Evolutionary conservation across 2,329 filamentous ascomycete genomes (phyloP).

Genomic region (Stachybotrys chlorohalonatus): DNA sequence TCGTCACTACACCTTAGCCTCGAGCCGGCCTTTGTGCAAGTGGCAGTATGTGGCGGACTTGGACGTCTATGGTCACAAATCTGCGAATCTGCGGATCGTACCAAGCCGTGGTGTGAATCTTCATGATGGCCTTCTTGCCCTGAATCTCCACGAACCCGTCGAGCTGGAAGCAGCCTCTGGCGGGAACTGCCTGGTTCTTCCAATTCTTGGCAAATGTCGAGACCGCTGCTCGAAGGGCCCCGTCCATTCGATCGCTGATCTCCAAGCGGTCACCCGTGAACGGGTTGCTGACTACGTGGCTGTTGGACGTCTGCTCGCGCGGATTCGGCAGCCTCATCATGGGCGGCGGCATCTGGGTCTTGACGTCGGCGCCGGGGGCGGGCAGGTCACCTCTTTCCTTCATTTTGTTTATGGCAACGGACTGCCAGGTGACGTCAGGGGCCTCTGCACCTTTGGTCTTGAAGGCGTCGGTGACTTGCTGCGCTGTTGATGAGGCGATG

Average conservation of each 20-base stretch:
- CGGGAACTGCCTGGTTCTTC: slow-evolving; percentile 32
- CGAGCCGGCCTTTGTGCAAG: slow-evolving; percentile 26
- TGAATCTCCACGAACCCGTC: slow-evolving; percentile 46
- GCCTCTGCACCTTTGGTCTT: slow-evolving; percentile 25
- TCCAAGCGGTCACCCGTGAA: slow-evolving; percentile 16
- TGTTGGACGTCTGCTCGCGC: slow-evolving; percentile 13
- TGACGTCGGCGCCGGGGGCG: not conserved
- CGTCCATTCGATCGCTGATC: slow-evolving; percentile 23
- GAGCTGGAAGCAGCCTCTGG: slow-evolving; percentile 41
- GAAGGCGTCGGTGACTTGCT: slow-evolving; percentile 33
- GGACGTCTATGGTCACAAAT: slow-evolving; percentile 31
- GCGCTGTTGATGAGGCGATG: slow-evolving; percentile 34
- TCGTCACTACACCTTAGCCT: slow-evolving; percentile 9
- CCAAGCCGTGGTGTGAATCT: slow-evolving; percentile 42
- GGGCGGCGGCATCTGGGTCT: not conserved
- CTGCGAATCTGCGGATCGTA: slow-evolving; percentile 46
- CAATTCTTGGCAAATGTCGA: slow-evolving; percentile 35
- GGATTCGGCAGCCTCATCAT: slow-evolving; percentile 7
- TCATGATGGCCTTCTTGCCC: slow-evolving; percentile 34
- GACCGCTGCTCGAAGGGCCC: slow-evolving; percentile 21
- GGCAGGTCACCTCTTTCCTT: slow-evolving; percentile 10
- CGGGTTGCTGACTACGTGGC: slow-evolving; percentile 15
- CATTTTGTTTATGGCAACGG: slow-evolving; percentile 18
- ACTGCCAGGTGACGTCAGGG: slow-evolving; percentile 21
- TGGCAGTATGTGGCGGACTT: slow-evolving; percentile 33